phyloP scores from a whole-genome alignment of 129 eudicot species.

The Lactuca saligna region DNA sequence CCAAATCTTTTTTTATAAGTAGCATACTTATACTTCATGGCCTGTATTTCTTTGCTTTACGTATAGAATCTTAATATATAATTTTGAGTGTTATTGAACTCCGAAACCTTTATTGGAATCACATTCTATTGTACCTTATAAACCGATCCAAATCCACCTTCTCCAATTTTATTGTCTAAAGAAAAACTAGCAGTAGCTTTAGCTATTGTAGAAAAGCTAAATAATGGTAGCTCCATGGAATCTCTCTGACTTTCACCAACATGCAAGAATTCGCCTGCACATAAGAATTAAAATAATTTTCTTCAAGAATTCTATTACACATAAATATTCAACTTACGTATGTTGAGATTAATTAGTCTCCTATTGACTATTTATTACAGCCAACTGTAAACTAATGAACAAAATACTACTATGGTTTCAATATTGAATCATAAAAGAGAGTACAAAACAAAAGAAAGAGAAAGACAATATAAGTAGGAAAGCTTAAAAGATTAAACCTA shows the following conservation, averaged over 20 bases:
- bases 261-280: background rate
- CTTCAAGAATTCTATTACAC: background rate
- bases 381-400: too few species aligned
- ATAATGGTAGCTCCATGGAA: conserved; percentile 42
- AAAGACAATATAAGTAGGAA: too few species aligned
- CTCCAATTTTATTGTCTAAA: conserved; percentile 39
- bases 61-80: background rate
- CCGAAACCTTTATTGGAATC: background rate
- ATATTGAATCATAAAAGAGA: too few species aligned
- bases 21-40: background rate
- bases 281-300: background rate
- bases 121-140: conserved; percentile 39
- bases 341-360: background rate
- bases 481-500: too few species aligned
- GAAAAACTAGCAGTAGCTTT: conserved; percentile 52
- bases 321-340: background rate
- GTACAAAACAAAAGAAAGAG: too few species aligned
- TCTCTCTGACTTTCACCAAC: conserved; percentile 13
- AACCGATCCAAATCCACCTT: conserved; percentile 66
- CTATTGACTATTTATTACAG: background rate
- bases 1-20: background rate
- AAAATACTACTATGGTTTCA: too few species aligned
- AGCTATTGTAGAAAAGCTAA: conserved; percentile 30
- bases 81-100: background rate
- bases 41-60: background rate